Evolutionary conservation across 805 yeast species (phyloP), one percentile per base, ranked within the genome.

Genomic region (Ogataea neopini): DNA sequence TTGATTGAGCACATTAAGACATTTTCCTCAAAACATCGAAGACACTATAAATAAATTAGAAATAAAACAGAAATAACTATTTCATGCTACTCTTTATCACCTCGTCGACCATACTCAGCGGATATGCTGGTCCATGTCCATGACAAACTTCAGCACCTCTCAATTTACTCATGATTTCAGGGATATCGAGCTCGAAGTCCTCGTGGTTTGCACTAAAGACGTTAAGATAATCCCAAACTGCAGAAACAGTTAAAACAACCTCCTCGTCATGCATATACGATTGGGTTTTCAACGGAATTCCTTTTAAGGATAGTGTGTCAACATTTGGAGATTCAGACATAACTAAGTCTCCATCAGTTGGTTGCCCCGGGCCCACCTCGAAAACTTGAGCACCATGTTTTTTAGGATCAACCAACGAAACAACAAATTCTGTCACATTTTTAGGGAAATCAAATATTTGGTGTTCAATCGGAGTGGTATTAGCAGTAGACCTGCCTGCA

Each of bases 141-240:
- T 88, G 92, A 60, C 96, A 88, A 32, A 70, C 74, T 61, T 87
- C 96, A 28, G 75, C 64, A 1, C 94, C 95, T 59, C 73, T 77
- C 45, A 89, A 70, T 22, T 63, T 64, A 15, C 67, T 62, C 83
- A 88, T 81, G 2, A 88, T 77, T 30, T 64, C 68, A n/a, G 72
- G 66, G 36, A 86, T 69, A 60, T 86, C 86, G 34, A 86, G 58
- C 7, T 75, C 75, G 18, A 66, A 59, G 32, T 70, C 74, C 28
- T 79, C 77, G 43, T 76, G 73, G n/a, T 71, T 66, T 35, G 71
- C 73, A 47, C 74, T 79, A 19, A 74, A 67, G 49, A 72, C 70
- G 53, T 75, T 67, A 40, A 89, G 65, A 61, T 84, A 85, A 62
- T 88, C 92, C 96, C 96, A 89, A 2, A 87, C 83, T 1, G 92